Evolutionary conservation across 2,329 filamentous ascomycete species (phyloP).

Genomic region (Kalmusia sp.): DNA sequence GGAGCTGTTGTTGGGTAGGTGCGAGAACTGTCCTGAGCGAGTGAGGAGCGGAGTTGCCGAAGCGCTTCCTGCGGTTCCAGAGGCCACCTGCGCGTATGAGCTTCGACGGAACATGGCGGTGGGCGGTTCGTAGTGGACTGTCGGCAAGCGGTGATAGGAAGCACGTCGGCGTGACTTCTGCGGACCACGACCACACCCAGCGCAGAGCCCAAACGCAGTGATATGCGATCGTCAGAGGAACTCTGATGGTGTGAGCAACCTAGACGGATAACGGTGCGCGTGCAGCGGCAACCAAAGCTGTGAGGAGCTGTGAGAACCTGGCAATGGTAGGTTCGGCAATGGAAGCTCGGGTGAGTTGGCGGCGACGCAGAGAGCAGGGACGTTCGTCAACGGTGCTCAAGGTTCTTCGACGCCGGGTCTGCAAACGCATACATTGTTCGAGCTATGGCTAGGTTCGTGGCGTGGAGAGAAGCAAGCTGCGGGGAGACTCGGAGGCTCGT

Average conservation of each 20-base stretch:
- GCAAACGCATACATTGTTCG: conserved; percentile 40
- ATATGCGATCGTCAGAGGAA: not conserved
- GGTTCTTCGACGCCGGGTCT: conserved; percentile 23
- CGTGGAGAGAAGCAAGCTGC: conserved; percentile 5
- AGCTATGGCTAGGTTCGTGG: conserved; percentile 11
- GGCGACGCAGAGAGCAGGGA: conserved; percentile 19
- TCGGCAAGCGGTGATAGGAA: conserved; percentile 4
- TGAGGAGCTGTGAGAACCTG: no score
- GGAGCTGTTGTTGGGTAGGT: conserved; percentile 60
- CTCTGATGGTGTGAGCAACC: not conserved
- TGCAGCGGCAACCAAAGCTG: conserved; percentile 8
- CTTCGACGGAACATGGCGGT: conserved; percentile 54
- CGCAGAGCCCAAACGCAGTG: not conserved
- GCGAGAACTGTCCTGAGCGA: conserved; percentile 58
- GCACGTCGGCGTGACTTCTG: not conserved
- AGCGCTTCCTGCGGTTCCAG: conserved; percentile 52
- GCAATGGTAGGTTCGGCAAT: conserved; percentile 6
- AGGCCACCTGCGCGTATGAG: conserved; percentile 68
- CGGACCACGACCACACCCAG: not conserved
- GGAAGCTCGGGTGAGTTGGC: conserved; percentile 18
- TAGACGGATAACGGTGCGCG: conserved; percentile 1
- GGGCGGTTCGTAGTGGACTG: conserved; percentile 6
- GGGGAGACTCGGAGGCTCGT: conserved; percentile 13
- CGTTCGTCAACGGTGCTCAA: conserved; percentile 36
- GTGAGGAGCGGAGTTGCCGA: conserved; percentile 42